Conservation (phyloP, 805 yeast species). For the Yarrowia sp. region DNA sequence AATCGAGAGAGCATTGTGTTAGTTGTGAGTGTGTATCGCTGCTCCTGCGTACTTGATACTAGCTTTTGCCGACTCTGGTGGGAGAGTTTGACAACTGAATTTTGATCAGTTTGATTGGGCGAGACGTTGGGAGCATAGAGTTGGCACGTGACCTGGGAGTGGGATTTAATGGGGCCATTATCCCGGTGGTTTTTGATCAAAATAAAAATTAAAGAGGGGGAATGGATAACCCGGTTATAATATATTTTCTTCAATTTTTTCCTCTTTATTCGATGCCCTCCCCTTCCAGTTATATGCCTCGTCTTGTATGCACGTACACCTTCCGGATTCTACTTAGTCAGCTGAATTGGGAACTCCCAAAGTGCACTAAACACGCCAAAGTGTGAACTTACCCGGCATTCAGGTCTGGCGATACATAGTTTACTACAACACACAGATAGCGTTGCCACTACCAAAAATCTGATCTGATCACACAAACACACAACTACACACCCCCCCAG, state of each 20-base stretch:
- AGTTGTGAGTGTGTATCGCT: constrained; percentile 19
- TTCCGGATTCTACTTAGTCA: background rate
- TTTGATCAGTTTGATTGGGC: constrained; percentile 25
- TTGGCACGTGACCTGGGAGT: constrained; percentile 1
- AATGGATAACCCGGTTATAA: no score
- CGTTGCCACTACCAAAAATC: constrained; percentile 3
- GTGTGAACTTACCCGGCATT: constrained; percentile 25
- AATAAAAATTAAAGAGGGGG: no score
- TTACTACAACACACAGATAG: background rate
- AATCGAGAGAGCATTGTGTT: constrained; percentile 27
- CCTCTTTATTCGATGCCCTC: no score
- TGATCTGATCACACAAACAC: background rate
- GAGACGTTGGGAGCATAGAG: constrained; percentile 4
- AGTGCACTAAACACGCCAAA: background rate
- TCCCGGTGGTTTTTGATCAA: background rate
- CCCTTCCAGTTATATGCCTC: no score
- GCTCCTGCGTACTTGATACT: constrained; percentile 17
- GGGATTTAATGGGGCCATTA: background rate
- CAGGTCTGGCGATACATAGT: background rate
- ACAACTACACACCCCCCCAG: background rate
- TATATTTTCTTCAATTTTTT: no score
- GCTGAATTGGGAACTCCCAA: background rate
- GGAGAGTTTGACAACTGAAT: constrained; percentile 23
- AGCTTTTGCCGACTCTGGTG: background rate
- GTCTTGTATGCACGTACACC: no score